Conservation (phyloP, 2,329 filamentous ascomycete genomes). For the Amylocarpus encephaloides region DNA sequence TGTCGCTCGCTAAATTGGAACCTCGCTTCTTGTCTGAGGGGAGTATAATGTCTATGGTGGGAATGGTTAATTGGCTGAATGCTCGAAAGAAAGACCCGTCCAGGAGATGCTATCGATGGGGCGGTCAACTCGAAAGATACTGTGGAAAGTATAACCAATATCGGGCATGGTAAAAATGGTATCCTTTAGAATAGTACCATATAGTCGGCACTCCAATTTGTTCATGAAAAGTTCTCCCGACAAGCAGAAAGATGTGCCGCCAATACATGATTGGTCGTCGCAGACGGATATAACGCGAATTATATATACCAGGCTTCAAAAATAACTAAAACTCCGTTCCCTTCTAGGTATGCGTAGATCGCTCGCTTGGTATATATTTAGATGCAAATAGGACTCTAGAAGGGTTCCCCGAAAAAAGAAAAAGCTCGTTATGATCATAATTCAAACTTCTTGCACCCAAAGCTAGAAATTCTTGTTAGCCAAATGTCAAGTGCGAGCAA, state of each 20-base stretch:
- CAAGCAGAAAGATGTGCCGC: background rate
- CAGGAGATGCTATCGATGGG: too few species aligned
- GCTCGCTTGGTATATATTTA: constrained; percentile 26
- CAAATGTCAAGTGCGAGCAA: background rate
- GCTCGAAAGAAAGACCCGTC: too few species aligned
- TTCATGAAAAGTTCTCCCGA: background rate
- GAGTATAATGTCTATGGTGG: too few species aligned
- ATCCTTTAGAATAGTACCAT: too few species aligned
- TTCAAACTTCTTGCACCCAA: constrained; percentile 28
- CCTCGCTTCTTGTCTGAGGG: too few species aligned
- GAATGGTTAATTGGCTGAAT: too few species aligned
- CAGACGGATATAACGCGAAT: constrained; percentile 13
- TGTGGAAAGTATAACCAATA: too few species aligned
- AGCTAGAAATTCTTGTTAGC: constrained; percentile 21
- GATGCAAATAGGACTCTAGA: constrained; percentile 12
- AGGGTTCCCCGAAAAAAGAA: constrained; percentile 8
- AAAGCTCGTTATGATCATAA: constrained; percentile 10
- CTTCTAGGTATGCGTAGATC: constrained; percentile 21
- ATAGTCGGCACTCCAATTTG: background rate
- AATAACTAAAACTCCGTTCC: constrained; percentile 14
- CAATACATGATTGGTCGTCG: constrained; percentile 10
- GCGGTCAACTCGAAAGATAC: too few species aligned
- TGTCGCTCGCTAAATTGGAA: too few species aligned
- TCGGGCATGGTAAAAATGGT: too few species aligned
- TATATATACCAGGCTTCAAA: constrained; percentile 11